Evolutionary conservation across 2,329 filamentous ascomycete species (phyloP).

Genomic region (Neocucurbitaria cava): DNA sequence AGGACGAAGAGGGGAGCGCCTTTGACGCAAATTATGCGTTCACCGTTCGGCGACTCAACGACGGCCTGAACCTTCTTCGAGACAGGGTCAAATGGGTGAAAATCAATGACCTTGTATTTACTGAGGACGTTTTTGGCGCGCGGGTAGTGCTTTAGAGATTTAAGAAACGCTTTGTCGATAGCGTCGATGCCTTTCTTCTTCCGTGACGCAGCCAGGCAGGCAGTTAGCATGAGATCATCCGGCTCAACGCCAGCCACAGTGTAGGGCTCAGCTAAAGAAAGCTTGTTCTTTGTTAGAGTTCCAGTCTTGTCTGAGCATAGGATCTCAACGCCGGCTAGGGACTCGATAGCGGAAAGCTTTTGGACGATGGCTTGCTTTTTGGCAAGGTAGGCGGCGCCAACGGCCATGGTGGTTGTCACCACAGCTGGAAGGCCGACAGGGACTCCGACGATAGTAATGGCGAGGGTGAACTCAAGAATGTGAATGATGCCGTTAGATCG

Average conservation of each 20-base stretch:
- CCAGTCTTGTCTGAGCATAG: conserved; percentile 95
- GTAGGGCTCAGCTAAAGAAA: conserved; percentile 85
- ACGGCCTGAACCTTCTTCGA: conserved; percentile 90
- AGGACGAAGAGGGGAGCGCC: conserved; percentile 88
- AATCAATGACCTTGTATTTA: conserved; percentile 85
- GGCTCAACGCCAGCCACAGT: conserved; percentile 81
- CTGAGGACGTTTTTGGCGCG: conserved; percentile 79
- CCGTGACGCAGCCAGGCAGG: conserved; percentile 85
- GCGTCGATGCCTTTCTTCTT: conserved; percentile 97
- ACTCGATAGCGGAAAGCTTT: conserved; percentile 91
- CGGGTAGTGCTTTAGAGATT: conserved; percentile 82
- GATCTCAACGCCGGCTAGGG: conserved; percentile 89
- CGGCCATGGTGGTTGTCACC: conserved; percentile 94
- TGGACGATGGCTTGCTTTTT: conserved; percentile 94
- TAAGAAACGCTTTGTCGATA: conserved; percentile 94
- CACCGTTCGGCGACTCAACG: conserved; percentile 82
- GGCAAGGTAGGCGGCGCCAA: conserved; percentile 88
- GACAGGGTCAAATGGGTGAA: conserved; percentile 89
- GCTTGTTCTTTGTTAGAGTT: conserved; percentile 93
- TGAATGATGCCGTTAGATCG: conserved; percentile 79
- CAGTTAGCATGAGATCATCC: conserved; percentile 90
- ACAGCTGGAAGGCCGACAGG: conserved; percentile 92
- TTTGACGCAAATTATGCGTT: conserved; percentile 88
- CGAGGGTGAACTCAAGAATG: conserved; percentile 85
- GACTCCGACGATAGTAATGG: conserved; percentile 90